These are phyloP conservation scores for Pyrenula massariospora DNA, from an alignment of 495 filamentous ascomycete species.

Conservation along the genomic window DNA sequence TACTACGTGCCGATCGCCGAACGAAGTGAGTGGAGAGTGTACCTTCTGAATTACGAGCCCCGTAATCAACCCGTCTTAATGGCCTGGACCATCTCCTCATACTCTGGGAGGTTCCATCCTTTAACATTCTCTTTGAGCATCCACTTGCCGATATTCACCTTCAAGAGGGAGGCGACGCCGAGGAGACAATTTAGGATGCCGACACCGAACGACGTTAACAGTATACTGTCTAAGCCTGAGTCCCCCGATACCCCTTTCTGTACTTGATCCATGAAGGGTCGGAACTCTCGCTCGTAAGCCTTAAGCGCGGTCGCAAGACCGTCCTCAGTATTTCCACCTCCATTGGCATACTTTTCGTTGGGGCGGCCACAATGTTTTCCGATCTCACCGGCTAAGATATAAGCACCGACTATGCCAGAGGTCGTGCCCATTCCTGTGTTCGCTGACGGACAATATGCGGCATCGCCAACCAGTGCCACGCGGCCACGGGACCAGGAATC, in stretches of 20 bases:
- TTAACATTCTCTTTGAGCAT: constrained; percentile 21
- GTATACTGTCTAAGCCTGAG: constrained; percentile 1
- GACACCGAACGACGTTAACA: constrained; percentile 17
- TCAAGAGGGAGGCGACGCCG: constrained; percentile 18
- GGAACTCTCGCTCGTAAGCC: constrained; percentile 26
- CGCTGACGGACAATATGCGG: constrained; percentile 36
- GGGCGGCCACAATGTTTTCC: constrained; percentile 11
- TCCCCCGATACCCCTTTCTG: constrained; percentile 18
- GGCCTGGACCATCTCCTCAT: constrained; percentile 16
- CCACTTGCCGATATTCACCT: constrained; percentile 19
- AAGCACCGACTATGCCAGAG: constrained; percentile 31
- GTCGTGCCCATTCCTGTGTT: constrained; percentile 39
- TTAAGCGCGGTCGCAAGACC: constrained; percentile 18
- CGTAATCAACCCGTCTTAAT: not conserved
- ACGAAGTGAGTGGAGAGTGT: not conserved
- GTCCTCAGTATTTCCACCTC: not conserved
- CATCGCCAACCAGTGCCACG: constrained; percentile 41
- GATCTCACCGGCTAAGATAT: constrained; percentile 42
- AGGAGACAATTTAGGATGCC: constrained; percentile 16
- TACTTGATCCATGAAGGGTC: constrained; percentile 28
- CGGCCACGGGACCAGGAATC: constrained; percentile 31
- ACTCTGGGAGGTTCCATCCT: constrained; percentile 30
- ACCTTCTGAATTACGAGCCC: not conserved
- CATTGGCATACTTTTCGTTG: not conserved
- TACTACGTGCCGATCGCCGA: too few relatives aligned